Conservation (phyloP, 495 filamentous ascomycete species). For the Amorphotheca resinae region DNA sequence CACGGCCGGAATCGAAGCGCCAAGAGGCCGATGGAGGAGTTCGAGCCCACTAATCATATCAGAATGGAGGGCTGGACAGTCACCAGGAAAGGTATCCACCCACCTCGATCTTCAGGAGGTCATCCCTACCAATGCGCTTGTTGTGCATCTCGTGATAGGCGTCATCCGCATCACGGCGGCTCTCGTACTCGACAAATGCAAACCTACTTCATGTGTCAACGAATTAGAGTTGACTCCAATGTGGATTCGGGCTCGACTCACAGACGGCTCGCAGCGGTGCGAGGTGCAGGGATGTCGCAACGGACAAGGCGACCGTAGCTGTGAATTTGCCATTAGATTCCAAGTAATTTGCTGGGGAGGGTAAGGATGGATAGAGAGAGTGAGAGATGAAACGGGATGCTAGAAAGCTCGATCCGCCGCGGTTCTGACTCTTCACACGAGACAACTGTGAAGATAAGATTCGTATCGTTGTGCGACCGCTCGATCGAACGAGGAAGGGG, state of each 20-base stretch:
- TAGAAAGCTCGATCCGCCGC: slow-evolving; percentile 17
- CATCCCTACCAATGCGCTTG: slow-evolving; percentile 93
- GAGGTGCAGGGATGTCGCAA: slow-evolving; percentile 94
- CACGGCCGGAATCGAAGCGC: slow-evolving; percentile 88
- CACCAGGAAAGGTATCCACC: slow-evolving; percentile 9
- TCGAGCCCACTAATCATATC: slow-evolving; percentile 69
- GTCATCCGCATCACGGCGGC: slow-evolving; percentile 96
- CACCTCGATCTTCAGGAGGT: slow-evolving; percentile 96
- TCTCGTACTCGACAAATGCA: slow-evolving; percentile 99
- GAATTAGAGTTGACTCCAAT: slow-evolving; percentile 18
- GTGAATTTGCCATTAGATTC: slow-evolving; percentile 18
- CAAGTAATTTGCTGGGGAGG: slow-evolving; percentile 5
- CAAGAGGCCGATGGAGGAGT: slow-evolving; percentile 97
- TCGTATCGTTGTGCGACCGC: slow-evolving; percentile 39
- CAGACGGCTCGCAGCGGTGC: slow-evolving; percentile 86
- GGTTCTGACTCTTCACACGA: slow-evolving; percentile 13
- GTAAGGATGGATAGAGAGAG: slow-evolving; percentile 13
- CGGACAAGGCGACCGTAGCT: slow-evolving; percentile 98
- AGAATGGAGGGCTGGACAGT: neutral
- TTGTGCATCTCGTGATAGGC: slow-evolving; percentile 99
- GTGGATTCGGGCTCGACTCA: slow-evolving; percentile 42
- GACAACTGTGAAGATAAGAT: slow-evolving; percentile 27
- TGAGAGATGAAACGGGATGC: slow-evolving; percentile 4
- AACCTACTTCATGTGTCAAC: slow-evolving; percentile 48
- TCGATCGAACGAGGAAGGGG: slow-evolving; percentile 36